These are phyloP conservation scores for Verticillium isaacii DNA, from an alignment of 2,329 filamentous ascomycete species.

Conservation along the genomic window DNA sequence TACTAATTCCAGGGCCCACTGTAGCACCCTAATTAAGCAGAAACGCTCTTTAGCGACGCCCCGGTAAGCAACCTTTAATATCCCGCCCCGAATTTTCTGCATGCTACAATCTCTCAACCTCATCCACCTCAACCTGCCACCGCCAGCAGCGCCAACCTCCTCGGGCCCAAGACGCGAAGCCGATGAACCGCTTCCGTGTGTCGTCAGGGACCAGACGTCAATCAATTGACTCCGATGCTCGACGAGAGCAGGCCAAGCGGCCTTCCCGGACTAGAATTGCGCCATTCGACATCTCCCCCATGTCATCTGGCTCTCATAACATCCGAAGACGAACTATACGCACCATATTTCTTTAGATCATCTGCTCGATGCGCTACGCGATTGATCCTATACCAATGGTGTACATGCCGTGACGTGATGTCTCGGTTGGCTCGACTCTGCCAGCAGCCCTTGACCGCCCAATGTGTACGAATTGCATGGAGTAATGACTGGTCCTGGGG, in stretches of 20 bases:
- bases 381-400: conserved; percentile 1
- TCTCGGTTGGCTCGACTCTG: too few relatives aligned
- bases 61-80: neutral
- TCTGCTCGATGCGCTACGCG: neutral
- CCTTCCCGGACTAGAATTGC: conserved; percentile 3
- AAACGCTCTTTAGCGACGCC: neutral
- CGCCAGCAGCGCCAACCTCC: neutral
- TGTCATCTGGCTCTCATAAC: conserved; percentile 4
- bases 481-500: too few relatives aligned
- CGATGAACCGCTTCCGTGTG: neutral
- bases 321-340: conserved; percentile 1
- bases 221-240: neutral
- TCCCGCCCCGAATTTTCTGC: neutral
- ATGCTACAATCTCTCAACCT: neutral
- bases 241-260: neutral
- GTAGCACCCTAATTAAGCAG: neutral
- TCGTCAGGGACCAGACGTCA: too few relatives aligned
- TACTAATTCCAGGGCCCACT: neutral
- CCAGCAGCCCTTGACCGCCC: too few relatives aligned
- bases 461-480: too few relatives aligned
- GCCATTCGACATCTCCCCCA: conserved; percentile 1
- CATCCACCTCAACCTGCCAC: neutral
- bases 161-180: neutral
- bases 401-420: neutral
- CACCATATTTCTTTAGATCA: conserved; percentile 2